A percentile compares a stretch with the other conserved stretches of the same genome.
phyloP scores from a whole-genome alignment of 768 basidiomycete species.

The Postia placenta region DNA sequence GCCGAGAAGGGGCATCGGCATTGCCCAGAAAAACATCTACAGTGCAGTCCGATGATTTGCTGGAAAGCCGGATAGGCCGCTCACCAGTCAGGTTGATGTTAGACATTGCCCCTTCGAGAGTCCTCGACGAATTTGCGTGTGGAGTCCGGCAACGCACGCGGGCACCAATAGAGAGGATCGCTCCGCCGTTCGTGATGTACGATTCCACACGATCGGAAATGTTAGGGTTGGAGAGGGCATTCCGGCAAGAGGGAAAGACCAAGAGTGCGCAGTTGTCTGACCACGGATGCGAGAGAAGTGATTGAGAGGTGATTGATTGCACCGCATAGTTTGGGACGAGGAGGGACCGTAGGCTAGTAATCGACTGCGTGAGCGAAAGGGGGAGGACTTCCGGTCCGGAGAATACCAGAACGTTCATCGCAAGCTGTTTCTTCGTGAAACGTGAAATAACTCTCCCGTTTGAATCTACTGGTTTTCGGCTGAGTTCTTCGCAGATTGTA shows the following conservation, averaged over 20 bases:
- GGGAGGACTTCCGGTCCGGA: conserved; percentile 36
- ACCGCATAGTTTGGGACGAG: conserved; percentile 76
- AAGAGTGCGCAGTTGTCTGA: conserved; percentile 66
- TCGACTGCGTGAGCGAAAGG: conserved; percentile 25
- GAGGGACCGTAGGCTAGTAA: conserved; percentile 40
- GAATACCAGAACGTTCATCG: conserved; percentile 45
- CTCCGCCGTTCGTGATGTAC: conserved; percentile 65
- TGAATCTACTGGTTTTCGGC: too few relatives aligned
- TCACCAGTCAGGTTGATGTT: background rate
- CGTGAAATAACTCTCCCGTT: too few relatives aligned
- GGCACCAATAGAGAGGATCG: conserved; percentile 61
- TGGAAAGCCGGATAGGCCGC: background rate
- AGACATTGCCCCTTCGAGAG: background rate
- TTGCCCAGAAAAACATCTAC: background rate
- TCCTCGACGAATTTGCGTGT: background rate
- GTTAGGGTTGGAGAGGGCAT: conserved; percentile 31
- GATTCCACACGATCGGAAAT: conserved; percentile 43
- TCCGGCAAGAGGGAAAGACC: conserved; percentile 62
- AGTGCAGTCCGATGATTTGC: background rate
- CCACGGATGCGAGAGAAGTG: conserved; percentile 73
- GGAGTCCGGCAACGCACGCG: conserved; percentile 21
- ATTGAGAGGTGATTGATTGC: conserved; percentile 52
- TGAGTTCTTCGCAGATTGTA: too few relatives aligned
- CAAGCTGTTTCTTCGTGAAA: too few relatives aligned
- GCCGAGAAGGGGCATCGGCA: background rate